A percentile compares a stretch with the other conserved stretches of the same genome.
Evolutionary conservation across 306 rosid species (phyloP).

Genomic region (Astragalus glycyphyllos): DNA sequence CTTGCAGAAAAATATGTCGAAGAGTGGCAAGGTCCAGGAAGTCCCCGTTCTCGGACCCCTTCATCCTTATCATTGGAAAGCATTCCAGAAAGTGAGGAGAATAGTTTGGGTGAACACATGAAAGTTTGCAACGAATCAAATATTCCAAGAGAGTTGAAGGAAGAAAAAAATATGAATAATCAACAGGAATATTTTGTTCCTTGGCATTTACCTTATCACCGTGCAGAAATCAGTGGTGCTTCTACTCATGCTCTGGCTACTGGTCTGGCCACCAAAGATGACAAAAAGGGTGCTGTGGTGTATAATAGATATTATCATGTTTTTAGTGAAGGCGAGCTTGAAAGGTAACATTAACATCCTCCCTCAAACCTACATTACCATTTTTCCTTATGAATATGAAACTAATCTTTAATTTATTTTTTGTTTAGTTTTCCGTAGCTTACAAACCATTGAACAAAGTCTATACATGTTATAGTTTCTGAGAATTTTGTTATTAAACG

Average conservation of each 20-base stretch:
- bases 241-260: constrained; percentile 85
- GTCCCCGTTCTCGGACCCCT: constrained; percentile 63
- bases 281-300: constrained; percentile 85
- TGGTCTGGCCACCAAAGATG: constrained; percentile 91
- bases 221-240: constrained; percentile 87
- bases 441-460: constrained; percentile 29
- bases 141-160: constrained; percentile 32
- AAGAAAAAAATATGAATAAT: constrained; percentile 48
- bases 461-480: constrained; percentile 20
- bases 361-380: background rate
- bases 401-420: constrained; percentile 2
- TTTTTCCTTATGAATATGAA: constrained; percentile 27
- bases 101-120: constrained; percentile 43
- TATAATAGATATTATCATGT: constrained; percentile 95
- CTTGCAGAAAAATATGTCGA: constrained; percentile 71
- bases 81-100: constrained; percentile 81
- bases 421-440: constrained; percentile 9
- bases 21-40: constrained; percentile 93
- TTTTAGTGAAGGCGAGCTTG: constrained; percentile 94
- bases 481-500: constrained; percentile 6
- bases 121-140: constrained; percentile 45
- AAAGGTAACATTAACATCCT: constrained; percentile 68
- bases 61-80: constrained; percentile 66
- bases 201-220: constrained; percentile 98
- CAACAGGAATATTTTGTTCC: constrained; percentile 95